These are phyloP conservation scores for Prototheca wickerhamii DNA, from an alignment of 163 green algal species.

Conservation along the genomic window DNA sequence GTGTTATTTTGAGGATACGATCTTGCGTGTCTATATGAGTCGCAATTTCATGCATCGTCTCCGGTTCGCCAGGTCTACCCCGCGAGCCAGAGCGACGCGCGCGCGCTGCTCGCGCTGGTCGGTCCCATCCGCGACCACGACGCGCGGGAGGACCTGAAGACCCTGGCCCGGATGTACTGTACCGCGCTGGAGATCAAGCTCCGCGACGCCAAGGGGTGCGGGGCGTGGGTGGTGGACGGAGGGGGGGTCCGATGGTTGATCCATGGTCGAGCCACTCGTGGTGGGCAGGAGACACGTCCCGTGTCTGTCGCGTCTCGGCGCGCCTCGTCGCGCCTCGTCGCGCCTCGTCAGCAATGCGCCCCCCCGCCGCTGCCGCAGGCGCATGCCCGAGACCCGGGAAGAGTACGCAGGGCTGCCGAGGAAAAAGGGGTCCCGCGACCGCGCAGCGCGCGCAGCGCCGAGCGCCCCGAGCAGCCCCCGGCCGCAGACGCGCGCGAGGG, in stretches of 20 bases:
- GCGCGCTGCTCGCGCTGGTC: conserved; percentile 12
- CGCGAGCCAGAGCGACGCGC: conserved; percentile 14
- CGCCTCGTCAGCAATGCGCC: not conserved
- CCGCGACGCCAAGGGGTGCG: conserved; percentile 16
- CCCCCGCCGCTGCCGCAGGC: not conserved
- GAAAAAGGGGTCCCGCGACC: not conserved
- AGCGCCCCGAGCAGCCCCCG: too few species aligned
- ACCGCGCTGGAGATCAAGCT: conserved; percentile 28
- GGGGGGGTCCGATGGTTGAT: not conserved
- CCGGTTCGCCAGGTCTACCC: conserved; percentile 21
- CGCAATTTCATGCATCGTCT: too few species aligned
- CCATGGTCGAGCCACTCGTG: not conserved
- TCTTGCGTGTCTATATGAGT: not conserved
- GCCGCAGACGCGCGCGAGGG: too few species aligned
- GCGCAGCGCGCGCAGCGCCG: not conserved
- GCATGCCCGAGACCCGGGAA: not conserved
- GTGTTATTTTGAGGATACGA: not conserved
- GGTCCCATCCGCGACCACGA: conserved; percentile 28
- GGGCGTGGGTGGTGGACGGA: not conserved
- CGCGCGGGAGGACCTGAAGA: conserved; percentile 32
- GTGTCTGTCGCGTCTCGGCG: not conserved
- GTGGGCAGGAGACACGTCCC: not conserved
- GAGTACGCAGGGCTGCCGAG: not conserved
- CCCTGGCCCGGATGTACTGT: conserved; percentile 34
- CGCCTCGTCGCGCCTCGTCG: too few species aligned